Base-by-base conservation (phyloP, 2,329 filamentous ascomycete species). In the Pseudopithomyces maydicus region DNA sequence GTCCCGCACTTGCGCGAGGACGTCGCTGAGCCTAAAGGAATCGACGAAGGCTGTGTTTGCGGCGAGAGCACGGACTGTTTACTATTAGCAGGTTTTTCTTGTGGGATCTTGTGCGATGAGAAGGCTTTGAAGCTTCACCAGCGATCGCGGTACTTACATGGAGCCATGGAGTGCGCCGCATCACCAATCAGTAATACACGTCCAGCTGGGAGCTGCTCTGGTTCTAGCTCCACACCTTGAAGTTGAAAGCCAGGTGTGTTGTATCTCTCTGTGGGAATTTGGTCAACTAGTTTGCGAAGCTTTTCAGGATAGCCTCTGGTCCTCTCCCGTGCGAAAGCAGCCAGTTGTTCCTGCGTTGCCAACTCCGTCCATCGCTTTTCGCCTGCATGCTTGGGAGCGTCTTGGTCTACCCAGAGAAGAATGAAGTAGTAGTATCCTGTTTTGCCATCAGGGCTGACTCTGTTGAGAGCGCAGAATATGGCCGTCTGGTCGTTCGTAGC, bases 121-220 rank as follows among this genome's bases (percentile, higher is more conserved):
- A 29, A 29, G 26, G 26, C 26, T 29, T 29, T 8, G n/a, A 22
- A 44, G 8, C 15, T 6, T 44, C 42, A 4, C 4, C 42, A 20
- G 23, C 20, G 42, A 44, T 44, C 6, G 35, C 14, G 38, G 29
- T 15, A 46, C 43, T 46, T 46, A 46, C 43, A 45, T 15, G 79
- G 78, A 1, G 78, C 76, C 78, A 80, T 80, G 22, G 74, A 74
- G 63, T 78, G 75, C 58, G 75, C 76, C 48, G 76, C 74, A 58
- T 78, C 76, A 19, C 76, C 75, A 0, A 77, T 64, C 23, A 78
- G 63, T 65, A 77, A 73, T 6, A 71, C 67, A 14, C 73, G 60
- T 48, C 74, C 63, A 2, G 73, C 75, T 5, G 67, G 64, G 74
- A 75, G 76, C 52, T 71, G 74, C 14, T 72, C 73, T 22, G 70